Evolutionary conservation across 1,139 yeast species (phyloP), one percentile per base, ranked within the genome.

Genomic region (Suhomyces coccinellae): DNA sequence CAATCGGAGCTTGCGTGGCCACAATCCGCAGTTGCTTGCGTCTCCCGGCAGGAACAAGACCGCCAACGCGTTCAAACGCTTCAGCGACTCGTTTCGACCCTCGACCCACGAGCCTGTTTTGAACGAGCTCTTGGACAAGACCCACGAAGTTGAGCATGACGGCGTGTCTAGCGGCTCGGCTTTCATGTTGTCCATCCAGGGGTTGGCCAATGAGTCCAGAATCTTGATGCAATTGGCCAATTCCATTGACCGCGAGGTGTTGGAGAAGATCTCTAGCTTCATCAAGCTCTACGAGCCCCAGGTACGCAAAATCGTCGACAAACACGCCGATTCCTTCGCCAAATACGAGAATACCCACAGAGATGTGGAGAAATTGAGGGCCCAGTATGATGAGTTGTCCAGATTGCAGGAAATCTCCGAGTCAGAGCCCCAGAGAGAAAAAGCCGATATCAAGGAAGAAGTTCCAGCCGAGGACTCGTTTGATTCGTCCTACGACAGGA

Each of bases 201-300:
- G 50, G 16, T 47, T 58, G 28, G 36, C 55, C 28, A 47, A 50
- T 4, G 75, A 71, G 45, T 59, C 74, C 2, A 56, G 55, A 31
- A 50, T 53, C 1, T 50, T 65, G 41, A 47, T 60, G 40, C 56
- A 54, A 6, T 55, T 71, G 40, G 74, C 77, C 0, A 56, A 71
- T 0, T 56, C 61, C 6, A 66, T 75, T 16, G 79, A 75, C 46
- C 55, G 62, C 20, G 64, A 65, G 33, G 69, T 73, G 1, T 56
- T 73, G 47, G 71, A 67, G 31, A 58, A 56, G n/a, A 54, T 74
- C 14, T 69, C 74, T 9, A 54, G 53, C 8, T 73, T 71, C 48
- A 58, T 74, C 24, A 73, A 71, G 45, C 46, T 51, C 7, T 60
- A 72, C 45, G 79, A 74, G 49, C 75, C 77, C 0, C 62, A 57